These are phyloP conservation scores for Aciculoconidium aculeatum DNA, from an alignment of 805 yeast genomes.

Conservation along the genomic window DNA sequence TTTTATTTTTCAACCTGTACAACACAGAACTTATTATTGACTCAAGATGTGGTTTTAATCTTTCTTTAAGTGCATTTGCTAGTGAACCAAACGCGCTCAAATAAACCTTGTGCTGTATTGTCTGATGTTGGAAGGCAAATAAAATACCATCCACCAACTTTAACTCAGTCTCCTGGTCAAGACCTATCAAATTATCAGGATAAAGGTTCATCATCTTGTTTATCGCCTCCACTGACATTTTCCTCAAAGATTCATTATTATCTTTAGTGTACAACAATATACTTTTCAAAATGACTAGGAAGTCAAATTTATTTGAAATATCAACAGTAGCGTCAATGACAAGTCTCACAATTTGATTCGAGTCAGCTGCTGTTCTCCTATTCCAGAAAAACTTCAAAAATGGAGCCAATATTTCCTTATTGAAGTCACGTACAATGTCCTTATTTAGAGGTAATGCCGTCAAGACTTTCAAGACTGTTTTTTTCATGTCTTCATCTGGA, in stretches of 20 bases:
- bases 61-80: conserved; percentile 51
- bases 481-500: conserved; percentile 85
- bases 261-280: conserved; percentile 63
- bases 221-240: conserved; percentile 71
- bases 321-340: conserved; percentile 70
- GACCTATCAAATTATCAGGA: conserved; percentile 38
- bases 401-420: conserved; percentile 48
- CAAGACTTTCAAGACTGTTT: conserved; percentile 62
- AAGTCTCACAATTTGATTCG: conserved; percentile 42
- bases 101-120: conserved; percentile 47
- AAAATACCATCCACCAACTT: conserved; percentile 74
- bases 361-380: conserved; percentile 70
- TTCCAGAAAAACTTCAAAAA: conserved; percentile 77
- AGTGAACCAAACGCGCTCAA: conserved; percentile 62
- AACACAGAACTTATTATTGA: conserved; percentile 68
- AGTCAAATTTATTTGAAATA: conserved; percentile 65
- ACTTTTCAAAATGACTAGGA: conserved; percentile 50
- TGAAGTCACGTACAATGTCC: conserved; percentile 46
- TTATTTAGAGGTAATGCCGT: conserved; percentile 60
- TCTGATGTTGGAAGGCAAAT: conserved; percentile 77
- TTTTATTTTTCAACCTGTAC: conserved; percentile 65
- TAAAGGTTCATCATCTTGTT: conserved; percentile 44
- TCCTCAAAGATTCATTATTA: conserved; percentile 73
- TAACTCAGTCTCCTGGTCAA: conserved; percentile 58
- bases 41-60: conserved; percentile 67